Base-by-base conservation (phyloP, 1,284 basidiomycete species). In the Pyrrhoderma noxium region DNA sequence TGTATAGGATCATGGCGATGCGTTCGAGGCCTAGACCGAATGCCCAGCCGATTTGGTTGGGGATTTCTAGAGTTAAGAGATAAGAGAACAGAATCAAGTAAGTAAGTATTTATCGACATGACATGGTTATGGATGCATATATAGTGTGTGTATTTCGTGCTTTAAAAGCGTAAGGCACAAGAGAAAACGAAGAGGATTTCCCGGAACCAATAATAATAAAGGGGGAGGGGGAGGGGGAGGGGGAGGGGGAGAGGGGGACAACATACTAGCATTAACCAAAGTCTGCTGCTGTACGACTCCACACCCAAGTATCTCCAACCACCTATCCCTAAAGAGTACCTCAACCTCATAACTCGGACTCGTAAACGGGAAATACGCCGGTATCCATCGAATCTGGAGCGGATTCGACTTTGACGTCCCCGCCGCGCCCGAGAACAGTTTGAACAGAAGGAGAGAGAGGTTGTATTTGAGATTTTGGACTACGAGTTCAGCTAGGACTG, bases 351-450 rank as follows among this genome's bases (percentile, higher is more conserved):
- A 99, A 64, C 91, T 95, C 4, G 96, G 96, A 53, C 84, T 88
- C 52, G 96, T 99, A 75, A 96, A 99, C 0, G 96, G 96, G 71
- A 99, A 99, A 63, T 89, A 91, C 2, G 96, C 93, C 61, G 97
- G 89, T 58, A 99, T 98, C 96, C 96, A 99, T 18, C 96, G 75
- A 23, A 99, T 87, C 53, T 80, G 75, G 52, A 99, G 70, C 21
- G 95, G 93, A 38, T 80, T 73, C 41, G 70, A 67, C 42, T 70
- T 71, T 21, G 67, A 72, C 47, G 69, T 71, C 47, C 76, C 70
- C 18, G 71, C 67, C 25, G 66, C 69, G 11, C 68, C 74, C 2
- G 86, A 85, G 64, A 99, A 99, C 27, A 99, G 72, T 46, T 79
- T 76, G 54, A 94, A 75, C 55, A 98, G 82, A 49, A 99, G 74